phyloP scores from a whole-genome alignment of 345 rosid genomes.

The Trapa incisa region DNA sequence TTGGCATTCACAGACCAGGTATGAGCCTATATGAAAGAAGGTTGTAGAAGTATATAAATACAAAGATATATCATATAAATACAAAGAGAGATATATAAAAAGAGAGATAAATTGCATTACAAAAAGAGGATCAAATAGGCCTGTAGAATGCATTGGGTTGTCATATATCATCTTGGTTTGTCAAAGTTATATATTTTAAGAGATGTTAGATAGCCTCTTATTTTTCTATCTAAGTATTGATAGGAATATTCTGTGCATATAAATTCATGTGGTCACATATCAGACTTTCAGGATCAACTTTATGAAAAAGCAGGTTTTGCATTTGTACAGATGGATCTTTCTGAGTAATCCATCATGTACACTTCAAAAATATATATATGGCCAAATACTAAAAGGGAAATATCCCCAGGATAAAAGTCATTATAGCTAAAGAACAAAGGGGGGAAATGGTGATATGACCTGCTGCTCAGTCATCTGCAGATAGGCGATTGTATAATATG shows the following conservation, averaged over 20 bases:
- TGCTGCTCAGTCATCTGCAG: conserved; percentile 87
- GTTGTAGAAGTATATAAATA: conserved; percentile 1
- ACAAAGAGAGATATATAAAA: neutral
- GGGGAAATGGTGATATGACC: conserved; percentile 24
- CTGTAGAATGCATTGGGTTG: neutral
- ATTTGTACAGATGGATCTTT: neutral
- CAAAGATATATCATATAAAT: neutral
- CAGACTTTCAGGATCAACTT: neutral
- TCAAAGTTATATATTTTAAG: too few relatives aligned
- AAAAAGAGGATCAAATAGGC: neutral
- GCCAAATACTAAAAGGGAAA: neutral
- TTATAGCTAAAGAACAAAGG: neutral
- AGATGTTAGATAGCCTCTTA: too few relatives aligned
- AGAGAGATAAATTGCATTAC: neutral
- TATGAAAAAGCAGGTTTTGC: neutral
- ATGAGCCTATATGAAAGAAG: conserved; percentile 41
- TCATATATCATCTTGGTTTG: too few relatives aligned
- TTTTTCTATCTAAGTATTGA: too few relatives aligned
- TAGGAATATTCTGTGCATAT: too few relatives aligned
- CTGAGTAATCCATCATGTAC: neutral
- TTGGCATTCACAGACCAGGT: conserved; percentile 78
- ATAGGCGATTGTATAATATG: conserved; percentile 62
- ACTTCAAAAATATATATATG: neutral
- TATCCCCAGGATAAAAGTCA: neutral
- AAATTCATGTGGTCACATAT: neutral